Evolutionary conservation across 139 green algal genomes (phyloP).

Genomic region (Yamagishiella unicocca): DNA sequence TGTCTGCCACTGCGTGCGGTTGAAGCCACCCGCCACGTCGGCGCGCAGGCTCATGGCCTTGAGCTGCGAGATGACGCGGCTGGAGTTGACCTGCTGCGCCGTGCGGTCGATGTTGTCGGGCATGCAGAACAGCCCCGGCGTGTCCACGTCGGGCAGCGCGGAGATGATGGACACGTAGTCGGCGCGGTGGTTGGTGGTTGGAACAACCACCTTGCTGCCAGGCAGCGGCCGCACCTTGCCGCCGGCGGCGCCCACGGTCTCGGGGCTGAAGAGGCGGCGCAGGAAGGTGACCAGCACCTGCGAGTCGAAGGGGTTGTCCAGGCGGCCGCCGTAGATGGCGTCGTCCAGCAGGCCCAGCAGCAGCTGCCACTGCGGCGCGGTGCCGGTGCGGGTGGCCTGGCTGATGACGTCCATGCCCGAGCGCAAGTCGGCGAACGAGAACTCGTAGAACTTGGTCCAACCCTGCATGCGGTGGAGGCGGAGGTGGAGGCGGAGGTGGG

Average conservation of each 20-base stretch:
- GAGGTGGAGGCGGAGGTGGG: no score
- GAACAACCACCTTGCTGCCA: slow-evolving; percentile 63
- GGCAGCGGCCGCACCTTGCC: slow-evolving; percentile 60
- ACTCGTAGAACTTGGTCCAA: slow-evolving; percentile 91
- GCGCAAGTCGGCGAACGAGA: slow-evolving; percentile 83
- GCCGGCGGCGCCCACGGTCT: slow-evolving; percentile 52
- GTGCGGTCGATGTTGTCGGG: slow-evolving; percentile 81
- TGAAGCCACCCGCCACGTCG: slow-evolving; percentile 54
- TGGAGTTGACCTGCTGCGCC: slow-evolving; percentile 60
- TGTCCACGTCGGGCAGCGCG: slow-evolving; percentile 69
- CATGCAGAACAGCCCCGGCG: slow-evolving; percentile 76
- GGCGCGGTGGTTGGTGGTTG: slow-evolving; percentile 61
- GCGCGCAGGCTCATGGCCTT: slow-evolving; percentile 59
- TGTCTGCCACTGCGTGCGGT: slow-evolving; percentile 62
- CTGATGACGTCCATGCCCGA: slow-evolving; percentile 76
- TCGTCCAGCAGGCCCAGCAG: slow-evolving; percentile 83
- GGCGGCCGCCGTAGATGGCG: slow-evolving; percentile 85
- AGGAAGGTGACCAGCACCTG: slow-evolving; percentile 74
- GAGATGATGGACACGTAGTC: slow-evolving; percentile 58
- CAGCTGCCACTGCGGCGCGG: slow-evolving; percentile 71
- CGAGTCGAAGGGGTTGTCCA: slow-evolving; percentile 78
- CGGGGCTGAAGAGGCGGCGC: slow-evolving; percentile 68
- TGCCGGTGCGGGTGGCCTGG: slow-evolving; percentile 16
- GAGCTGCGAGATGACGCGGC: slow-evolving; percentile 56
- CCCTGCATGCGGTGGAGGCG: slow-evolving; percentile 71